A percentile compares a stretch with the other conserved stretches of the same genome.
Evolutionary conservation across 148 eudicot genomes (phyloP).

Genomic region (Mesembryanthemum crystallinum): DNA sequence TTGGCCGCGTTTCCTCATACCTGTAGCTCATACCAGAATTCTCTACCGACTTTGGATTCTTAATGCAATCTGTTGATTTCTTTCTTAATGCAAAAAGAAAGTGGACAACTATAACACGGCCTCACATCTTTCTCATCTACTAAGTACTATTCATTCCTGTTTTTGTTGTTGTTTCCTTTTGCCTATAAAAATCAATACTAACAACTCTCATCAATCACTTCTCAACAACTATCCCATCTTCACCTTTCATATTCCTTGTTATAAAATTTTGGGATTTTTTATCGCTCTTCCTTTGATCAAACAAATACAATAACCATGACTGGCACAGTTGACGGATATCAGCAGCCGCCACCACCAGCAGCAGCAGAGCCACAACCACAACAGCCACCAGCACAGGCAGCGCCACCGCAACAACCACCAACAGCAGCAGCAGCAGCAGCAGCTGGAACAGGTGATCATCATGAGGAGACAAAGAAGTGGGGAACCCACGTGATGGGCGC

Average conservation of each 20-base stretch:
- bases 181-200: background rate
- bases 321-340: background rate
- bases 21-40: background rate
- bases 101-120: background rate
- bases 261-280: background rate
- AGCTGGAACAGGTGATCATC: too few relatives aligned
- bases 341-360: background rate
- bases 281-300: background rate
- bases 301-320: background rate
- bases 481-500: slow-evolving; percentile 70
- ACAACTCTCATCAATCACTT: background rate
- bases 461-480: slow-evolving; percentile 48
- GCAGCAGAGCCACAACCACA: background rate
- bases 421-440: background rate
- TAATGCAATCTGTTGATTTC: background rate
- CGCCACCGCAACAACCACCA: background rate
- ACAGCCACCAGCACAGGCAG: background rate
- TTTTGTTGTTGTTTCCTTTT: background rate
- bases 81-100: background rate
- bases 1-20: background rate
- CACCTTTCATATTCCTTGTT: background rate
- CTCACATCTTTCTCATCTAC: background rate
- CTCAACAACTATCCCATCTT: background rate
- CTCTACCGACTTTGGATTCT: background rate
- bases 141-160: too few relatives aligned